Evolutionary conservation across 73 alveolate species (phyloP).

Genomic region (Paramecium tetraurelia): DNA sequence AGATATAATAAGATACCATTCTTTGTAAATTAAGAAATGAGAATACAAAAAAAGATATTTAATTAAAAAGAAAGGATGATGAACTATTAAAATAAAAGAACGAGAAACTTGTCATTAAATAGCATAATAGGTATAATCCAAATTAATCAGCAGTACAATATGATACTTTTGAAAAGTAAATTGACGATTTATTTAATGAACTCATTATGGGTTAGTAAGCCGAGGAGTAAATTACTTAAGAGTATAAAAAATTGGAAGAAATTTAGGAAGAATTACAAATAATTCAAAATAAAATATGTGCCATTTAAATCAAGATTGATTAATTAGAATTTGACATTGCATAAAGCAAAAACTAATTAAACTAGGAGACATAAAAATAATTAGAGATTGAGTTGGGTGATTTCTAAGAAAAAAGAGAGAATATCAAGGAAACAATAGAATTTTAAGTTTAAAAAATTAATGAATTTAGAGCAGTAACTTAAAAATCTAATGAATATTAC

Average conservation of each 20-base stretch:
- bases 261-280: neutral
- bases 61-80: conserved; percentile 21
- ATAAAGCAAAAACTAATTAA: neutral
- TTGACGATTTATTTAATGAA: conserved; percentile 5
- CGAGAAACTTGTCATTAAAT: neutral
- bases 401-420: neutral
- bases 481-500: neutral
- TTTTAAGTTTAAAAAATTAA: neutral
- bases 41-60: neutral
- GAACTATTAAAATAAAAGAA: neutral
- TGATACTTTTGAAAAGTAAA: conserved; percentile 3
- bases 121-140: neutral
- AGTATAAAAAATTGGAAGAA: neutral
- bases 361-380: neutral
- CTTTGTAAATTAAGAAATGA: neutral
- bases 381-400: neutral
- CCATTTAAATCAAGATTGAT: neutral
- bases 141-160: neutral
- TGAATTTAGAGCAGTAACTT: neutral
- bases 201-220: neutral
- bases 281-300: neutral
- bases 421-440: neutral
- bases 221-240: neutral
- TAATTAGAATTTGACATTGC: neutral
- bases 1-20: neutral